Evolutionary conservation across 371 early-diverging fungal genomes (phyloP).

Genomic region (Synchytrium microbalum): DNA sequence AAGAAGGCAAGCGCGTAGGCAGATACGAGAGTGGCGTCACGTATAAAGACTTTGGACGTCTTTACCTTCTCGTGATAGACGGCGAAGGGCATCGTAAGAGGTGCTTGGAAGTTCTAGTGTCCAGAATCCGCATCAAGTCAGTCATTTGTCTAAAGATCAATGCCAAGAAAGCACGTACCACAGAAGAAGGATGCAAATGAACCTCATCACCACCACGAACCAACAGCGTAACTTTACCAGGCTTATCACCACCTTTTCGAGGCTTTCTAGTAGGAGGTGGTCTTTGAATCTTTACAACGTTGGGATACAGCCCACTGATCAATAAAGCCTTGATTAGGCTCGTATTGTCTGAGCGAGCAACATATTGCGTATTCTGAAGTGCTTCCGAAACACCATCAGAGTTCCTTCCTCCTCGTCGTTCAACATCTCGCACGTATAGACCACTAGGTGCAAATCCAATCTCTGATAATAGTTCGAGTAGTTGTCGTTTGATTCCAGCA

Average conservation of each 20-base stretch:
- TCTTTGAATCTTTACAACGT: conserved; percentile 15
- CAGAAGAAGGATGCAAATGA: conserved; percentile 31
- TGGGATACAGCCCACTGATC: conserved; percentile 31
- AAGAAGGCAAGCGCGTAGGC: conserved; percentile 31
- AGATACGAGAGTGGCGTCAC: conserved; percentile 25
- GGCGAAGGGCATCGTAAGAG: conserved; percentile 20
- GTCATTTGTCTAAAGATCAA: neutral
- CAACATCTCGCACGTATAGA: conserved; percentile 18
- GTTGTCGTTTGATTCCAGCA: conserved; percentile 75
- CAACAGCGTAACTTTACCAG: neutral
- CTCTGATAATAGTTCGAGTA: conserved; percentile 57
- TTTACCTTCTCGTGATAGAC: conserved; percentile 34
- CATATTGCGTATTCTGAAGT: conserved; percentile 11
- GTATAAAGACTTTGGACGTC: conserved; percentile 32
- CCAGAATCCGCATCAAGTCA: neutral
- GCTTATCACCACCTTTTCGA: conserved; percentile 2
- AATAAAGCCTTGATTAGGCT: conserved; percentile 31
- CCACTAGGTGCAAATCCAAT: conserved; percentile 56
- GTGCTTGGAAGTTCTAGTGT: conserved; percentile 24
- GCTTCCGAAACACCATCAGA: conserved; percentile 26
- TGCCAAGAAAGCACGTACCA: conserved; percentile 16
- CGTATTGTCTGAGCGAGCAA: conserved; percentile 15
- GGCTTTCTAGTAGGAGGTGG: no score
- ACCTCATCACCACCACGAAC: conserved; percentile 22
- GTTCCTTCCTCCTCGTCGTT: conserved; percentile 23